Conservation (phyloP, 1,139 yeast genomes). For the Geotrichum australiense region DNA sequence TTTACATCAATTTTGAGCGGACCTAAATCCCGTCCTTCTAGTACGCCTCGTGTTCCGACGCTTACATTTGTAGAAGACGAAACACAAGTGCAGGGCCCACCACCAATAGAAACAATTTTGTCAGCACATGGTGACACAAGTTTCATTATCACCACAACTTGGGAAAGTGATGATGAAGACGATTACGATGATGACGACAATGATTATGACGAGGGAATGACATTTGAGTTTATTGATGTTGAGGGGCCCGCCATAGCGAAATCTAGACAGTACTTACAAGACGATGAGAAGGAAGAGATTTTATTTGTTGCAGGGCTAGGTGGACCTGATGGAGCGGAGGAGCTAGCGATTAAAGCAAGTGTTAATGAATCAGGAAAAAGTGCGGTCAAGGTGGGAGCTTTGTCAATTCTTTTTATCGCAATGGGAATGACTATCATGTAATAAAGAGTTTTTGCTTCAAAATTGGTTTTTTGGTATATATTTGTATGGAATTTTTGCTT, state of each 20-base stretch:
- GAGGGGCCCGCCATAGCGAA: neutral
- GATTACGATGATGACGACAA: neutral
- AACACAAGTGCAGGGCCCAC: constrained; percentile 11
- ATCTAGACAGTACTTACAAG: constrained; percentile 1
- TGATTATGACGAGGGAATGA: constrained; percentile 3
- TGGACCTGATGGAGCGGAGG: too few species aligned
- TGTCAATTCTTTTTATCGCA: neutral
- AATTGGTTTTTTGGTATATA: neutral
- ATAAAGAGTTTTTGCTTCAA: neutral
- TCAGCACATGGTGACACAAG: constrained; percentile 5
- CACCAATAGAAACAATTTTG: constrained; percentile 6
- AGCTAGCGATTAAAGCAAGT: neutral
- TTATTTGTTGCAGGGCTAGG: neutral
- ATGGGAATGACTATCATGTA: constrained; percentile 1
- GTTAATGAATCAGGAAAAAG: neutral
- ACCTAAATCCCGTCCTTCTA: too few species aligned
- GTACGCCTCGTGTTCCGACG: too few species aligned
- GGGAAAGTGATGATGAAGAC: constrained; percentile 7
- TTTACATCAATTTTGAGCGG: neutral
- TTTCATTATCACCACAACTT: constrained; percentile 9
- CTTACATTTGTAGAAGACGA: constrained; percentile 12
- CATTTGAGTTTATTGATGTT: constrained; percentile 13
- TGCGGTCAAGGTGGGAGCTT: neutral
- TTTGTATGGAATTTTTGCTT: too few species aligned
- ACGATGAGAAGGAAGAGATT: neutral